Conservation (phyloP, 73 alveolate genomes). For the Paramecium bursaria region DNA sequence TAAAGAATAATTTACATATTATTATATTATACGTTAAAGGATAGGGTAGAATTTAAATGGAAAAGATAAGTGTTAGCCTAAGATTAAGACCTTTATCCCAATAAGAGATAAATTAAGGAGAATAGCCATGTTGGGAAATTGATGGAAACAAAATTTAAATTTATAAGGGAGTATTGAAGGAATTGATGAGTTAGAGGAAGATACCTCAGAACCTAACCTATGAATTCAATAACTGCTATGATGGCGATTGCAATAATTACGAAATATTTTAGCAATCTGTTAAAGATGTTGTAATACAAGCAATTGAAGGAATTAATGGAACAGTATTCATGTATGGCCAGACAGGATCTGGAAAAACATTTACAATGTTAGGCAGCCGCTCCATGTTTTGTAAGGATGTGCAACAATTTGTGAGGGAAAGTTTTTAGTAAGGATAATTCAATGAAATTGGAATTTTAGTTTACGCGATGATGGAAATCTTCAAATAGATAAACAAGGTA, state of each 20-base stretch:
- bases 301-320: conserved; percentile 53
- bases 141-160: conserved; percentile 14
- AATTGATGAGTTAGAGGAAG: conserved; percentile 6
- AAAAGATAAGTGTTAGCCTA: conserved; percentile 37
- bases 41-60: no score
- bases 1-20: no score
- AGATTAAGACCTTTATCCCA: conserved; percentile 23
- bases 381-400: not conserved
- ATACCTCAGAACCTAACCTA: no score
- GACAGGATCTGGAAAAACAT: conserved; percentile 52
- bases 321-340: conserved; percentile 56
- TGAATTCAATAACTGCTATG: conserved; percentile 49
- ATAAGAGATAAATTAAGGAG: conserved; percentile 10
- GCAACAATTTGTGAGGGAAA: not conserved
- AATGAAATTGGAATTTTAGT: conserved; percentile 29
- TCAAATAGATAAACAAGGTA: conserved; percentile 49
- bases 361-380: conserved; percentile 16
- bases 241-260: not conserved
- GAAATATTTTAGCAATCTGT: conserved; percentile 1
- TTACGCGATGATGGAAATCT: conserved; percentile 48
- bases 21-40: no score
- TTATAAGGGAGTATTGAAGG: conserved; percentile 1
- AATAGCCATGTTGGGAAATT: conserved; percentile 10
- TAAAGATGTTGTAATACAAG: conserved; percentile 15
- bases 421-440: not conserved